Conservation (phyloP, 768 basidiomycete species). For the Lepiota brunneoincarnata region DNA sequence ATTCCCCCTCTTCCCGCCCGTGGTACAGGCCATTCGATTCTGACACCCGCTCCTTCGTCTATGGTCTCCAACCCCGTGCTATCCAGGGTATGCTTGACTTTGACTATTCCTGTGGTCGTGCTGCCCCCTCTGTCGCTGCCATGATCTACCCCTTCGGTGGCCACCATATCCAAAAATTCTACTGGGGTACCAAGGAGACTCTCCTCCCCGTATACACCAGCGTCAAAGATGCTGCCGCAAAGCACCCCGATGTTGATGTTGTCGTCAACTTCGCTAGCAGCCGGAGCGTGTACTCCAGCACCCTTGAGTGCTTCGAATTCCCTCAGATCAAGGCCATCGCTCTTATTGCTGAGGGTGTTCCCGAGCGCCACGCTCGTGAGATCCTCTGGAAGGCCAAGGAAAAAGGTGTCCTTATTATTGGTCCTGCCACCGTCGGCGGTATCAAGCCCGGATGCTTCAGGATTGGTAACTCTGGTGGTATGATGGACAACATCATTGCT, state of each 20-base stretch:
- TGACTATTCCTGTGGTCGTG: slow-evolving; percentile 95
- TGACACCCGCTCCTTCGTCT: slow-evolving; percentile 94
- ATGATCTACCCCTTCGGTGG: slow-evolving; percentile 99
- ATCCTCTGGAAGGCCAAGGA: slow-evolving; percentile 85
- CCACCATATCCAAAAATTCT: slow-evolving; percentile 99
- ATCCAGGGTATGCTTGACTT: slow-evolving; percentile 98
- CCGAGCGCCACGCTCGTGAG: slow-evolving; percentile 95
- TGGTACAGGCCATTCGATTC: slow-evolving; percentile 91
- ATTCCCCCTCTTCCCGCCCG: slow-evolving; percentile 51
- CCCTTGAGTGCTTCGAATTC: slow-evolving; percentile 82
- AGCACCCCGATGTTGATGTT: slow-evolving; percentile 96
- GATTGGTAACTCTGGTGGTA: slow-evolving; percentile 99
- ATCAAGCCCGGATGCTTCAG: slow-evolving; percentile 99
- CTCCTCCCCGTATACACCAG: slow-evolving; percentile 96
- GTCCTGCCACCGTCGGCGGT: slow-evolving; percentile 97
- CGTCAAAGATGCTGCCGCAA: slow-evolving; percentile 85
- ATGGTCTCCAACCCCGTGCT: slow-evolving; percentile 97
- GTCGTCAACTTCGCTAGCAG: slow-evolving; percentile 98
- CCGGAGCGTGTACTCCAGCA: slow-evolving; percentile 92
- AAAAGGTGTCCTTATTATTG: slow-evolving; percentile 86
- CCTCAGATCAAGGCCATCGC: slow-evolving; percentile 65
- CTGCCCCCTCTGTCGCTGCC: slow-evolving; percentile 89
- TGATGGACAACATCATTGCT: slow-evolving; percentile 99
- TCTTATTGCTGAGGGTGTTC: slow-evolving; percentile 98
- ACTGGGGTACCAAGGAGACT: slow-evolving; percentile 99